Evolutionary conservation across 768 basidiomycete species (phyloP).

Genomic region (Kwoniella pini): DNA sequence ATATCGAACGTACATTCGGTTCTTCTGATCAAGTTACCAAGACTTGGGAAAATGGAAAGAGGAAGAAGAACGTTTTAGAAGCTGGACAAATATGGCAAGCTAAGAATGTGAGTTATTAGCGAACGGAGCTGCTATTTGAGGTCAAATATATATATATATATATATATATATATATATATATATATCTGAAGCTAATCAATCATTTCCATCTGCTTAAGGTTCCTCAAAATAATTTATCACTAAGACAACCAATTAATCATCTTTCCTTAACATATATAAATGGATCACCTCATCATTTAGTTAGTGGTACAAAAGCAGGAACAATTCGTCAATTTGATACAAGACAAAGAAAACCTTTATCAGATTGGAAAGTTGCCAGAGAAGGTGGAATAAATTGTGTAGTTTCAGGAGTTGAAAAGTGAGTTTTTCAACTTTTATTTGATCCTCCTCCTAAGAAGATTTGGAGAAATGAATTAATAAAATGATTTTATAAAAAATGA

Average conservation of each 20-base stretch:
- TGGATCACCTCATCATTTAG: slow-evolving; percentile 26
- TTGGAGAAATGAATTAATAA: too few relatives aligned
- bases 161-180: too few relatives aligned
- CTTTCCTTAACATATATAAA: slow-evolving; percentile 41
- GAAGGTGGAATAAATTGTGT: slow-evolving; percentile 49
- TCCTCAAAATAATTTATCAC: slow-evolving; percentile 43
- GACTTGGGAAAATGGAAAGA: slow-evolving; percentile 27
- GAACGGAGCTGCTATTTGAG: background rate
- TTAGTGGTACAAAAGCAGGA: slow-evolving; percentile 51
- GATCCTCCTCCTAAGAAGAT: too few relatives aligned
- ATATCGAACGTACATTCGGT: slow-evolving; percentile 48
- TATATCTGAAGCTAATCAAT: background rate
- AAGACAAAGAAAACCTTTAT: slow-evolving; percentile 47
- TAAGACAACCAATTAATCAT: slow-evolving; percentile 50
- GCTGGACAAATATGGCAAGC: slow-evolving; percentile 52
- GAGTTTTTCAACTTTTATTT: too few relatives aligned
- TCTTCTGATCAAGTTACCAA: slow-evolving; percentile 23
- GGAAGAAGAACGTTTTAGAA: slow-evolving; percentile 46
- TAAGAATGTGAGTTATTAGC: slow-evolving; percentile 46
- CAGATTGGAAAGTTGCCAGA: slow-evolving; percentile 49
- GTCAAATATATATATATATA: too few relatives aligned
- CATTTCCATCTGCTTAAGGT: slow-evolving; percentile 26
- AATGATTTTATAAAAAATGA: too few relatives aligned
- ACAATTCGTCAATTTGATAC: slow-evolving; percentile 51
- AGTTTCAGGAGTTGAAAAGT: slow-evolving; percentile 44